These are phyloP conservation scores for Talaromyces sp. DNA, from an alignment of 2,329 filamentous ascomycete species.

Conservation along the genomic window DNA sequence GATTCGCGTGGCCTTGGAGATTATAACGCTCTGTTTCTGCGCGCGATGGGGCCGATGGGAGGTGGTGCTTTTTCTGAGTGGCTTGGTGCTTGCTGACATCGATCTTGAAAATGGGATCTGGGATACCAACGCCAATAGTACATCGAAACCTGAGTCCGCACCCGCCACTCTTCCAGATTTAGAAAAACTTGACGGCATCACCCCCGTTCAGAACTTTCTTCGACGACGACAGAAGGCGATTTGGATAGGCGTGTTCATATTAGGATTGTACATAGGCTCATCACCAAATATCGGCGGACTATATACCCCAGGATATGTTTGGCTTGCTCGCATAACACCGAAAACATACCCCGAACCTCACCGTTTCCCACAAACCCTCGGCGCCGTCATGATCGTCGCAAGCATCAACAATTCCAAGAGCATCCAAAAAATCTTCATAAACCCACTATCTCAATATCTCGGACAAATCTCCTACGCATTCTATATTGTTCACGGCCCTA, in stretches of 20 bases:
- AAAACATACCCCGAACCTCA: slow-evolving; percentile 39
- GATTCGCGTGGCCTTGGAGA: slow-evolving; percentile 32
- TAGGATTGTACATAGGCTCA: slow-evolving; percentile 41
- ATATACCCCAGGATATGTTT: slow-evolving; percentile 40
- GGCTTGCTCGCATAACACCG: slow-evolving; percentile 36
- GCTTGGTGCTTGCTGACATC: slow-evolving; percentile 41
- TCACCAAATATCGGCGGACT: slow-evolving; percentile 37
- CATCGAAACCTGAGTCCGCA: slow-evolving; percentile 16
- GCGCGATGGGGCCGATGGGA: slow-evolving; percentile 42
- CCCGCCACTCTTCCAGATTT: slow-evolving; percentile 15
- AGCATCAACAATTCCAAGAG: slow-evolving; percentile 38
- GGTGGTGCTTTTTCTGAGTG: slow-evolving; percentile 38
- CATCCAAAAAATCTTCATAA: slow-evolving; percentile 40
- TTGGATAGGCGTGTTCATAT: slow-evolving; percentile 35
- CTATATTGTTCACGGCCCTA: slow-evolving; percentile 45
- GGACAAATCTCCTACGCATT: slow-evolving; percentile 46
- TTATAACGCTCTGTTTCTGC: slow-evolving; percentile 34
- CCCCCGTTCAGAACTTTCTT: slow-evolving; percentile 16
- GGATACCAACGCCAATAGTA: slow-evolving; percentile 9
- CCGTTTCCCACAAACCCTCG: slow-evolving; percentile 42
- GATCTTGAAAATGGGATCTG: slow-evolving; percentile 38
- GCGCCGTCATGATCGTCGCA: slow-evolving; percentile 39
- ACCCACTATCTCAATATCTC: slow-evolving; percentile 41
- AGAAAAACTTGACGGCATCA: slow-evolving; percentile 26
- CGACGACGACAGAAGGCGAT: slow-evolving; percentile 27